Percentiles rank a stretch among this genome's conserved stretches.
Conservation (phyloP, 257 asterid genomes). For the Lycium barbarum region DNA sequence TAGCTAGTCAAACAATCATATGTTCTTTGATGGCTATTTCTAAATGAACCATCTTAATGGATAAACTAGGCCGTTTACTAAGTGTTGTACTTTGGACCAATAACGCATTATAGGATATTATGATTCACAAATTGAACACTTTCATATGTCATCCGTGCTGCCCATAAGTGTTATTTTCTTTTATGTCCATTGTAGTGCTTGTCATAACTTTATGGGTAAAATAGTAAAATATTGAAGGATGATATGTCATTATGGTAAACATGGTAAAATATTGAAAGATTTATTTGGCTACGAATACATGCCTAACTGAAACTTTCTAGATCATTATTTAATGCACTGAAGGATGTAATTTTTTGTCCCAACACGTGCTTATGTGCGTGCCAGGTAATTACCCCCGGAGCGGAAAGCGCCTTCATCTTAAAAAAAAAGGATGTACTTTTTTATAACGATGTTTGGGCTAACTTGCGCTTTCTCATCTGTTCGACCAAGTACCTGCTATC, state of each 20-base stretch:
- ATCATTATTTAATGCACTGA: not conserved
- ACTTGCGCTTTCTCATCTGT: not conserved
- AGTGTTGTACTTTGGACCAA: not conserved
- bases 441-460: not conserved
- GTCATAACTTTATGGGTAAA: not conserved
- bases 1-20: not conserved
- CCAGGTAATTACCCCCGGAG: not conserved
- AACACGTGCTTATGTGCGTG: not conserved
- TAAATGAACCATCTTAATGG: conserved; percentile 12
- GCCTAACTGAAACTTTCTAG: not conserved
- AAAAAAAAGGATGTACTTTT: not conserved
- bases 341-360: not conserved
- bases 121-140: not conserved
- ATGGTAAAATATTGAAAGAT: not conserved
- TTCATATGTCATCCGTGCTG: not conserved
- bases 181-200: not conserved
- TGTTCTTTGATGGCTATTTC: not conserved
- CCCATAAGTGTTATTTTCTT: not conserved
- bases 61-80: not conserved
- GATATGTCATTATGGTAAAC: not conserved
- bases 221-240: conserved; percentile 16
- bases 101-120: not conserved
- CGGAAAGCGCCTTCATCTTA: not conserved
- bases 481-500: not conserved
- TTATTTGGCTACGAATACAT: conserved; percentile 2